A percentile compares a stretch with the other conserved stretches of the same genome.
These are phyloP conservation scores for Colletotrichum lindemuthianum DNA, from an alignment of 2,329 filamentous ascomycete genomes.

Conservation along the genomic window DNA sequence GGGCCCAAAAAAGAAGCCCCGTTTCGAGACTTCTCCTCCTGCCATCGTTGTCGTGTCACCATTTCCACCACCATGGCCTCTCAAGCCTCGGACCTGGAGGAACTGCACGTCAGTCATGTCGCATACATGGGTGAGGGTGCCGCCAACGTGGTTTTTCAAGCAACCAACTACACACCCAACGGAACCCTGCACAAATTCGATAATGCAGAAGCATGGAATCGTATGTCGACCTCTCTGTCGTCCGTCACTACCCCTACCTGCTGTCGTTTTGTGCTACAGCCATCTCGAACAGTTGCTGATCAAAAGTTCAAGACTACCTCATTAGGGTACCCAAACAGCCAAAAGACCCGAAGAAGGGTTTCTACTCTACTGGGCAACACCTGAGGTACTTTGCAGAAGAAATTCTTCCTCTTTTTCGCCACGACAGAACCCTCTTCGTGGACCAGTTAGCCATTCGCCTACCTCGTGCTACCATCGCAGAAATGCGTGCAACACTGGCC, in stretches of 20 bases:
- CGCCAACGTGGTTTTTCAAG: slow-evolving; percentile 77
- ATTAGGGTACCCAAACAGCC: slow-evolving; percentile 52
- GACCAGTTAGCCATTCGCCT: slow-evolving; percentile 64
- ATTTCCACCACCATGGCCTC: slow-evolving; percentile 28
- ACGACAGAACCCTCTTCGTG: slow-evolving; percentile 58
- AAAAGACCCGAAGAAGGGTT: slow-evolving; percentile 44
- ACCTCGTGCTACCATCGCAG: slow-evolving; percentile 49
- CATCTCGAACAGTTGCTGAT: too few species aligned
- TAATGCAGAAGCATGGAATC: too few species aligned
- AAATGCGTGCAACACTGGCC: slow-evolving; percentile 59
- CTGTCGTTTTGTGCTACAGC: too few species aligned
- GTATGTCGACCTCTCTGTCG: too few species aligned
- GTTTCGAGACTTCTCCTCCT: too few species aligned
- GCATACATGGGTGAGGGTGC: slow-evolving; percentile 73
- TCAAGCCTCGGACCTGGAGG: neutral
- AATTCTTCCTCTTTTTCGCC: slow-evolving; percentile 64
- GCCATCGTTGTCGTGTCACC: too few species aligned
- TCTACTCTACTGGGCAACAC: slow-evolving; percentile 54
- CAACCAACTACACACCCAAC: neutral
- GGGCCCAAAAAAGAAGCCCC: too few species aligned
- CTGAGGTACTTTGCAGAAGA: slow-evolving; percentile 59
- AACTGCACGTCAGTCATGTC: neutral
- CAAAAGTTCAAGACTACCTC: slow-evolving; percentile 33
- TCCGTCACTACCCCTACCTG: too few species aligned
- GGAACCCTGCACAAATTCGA: too few species aligned